A percentile compares a stretch with the other conserved stretches of the same genome.
Evolutionary conservation across 257 asterid genomes (phyloP).

Genomic region (Solanum bulbocastanum): DNA sequence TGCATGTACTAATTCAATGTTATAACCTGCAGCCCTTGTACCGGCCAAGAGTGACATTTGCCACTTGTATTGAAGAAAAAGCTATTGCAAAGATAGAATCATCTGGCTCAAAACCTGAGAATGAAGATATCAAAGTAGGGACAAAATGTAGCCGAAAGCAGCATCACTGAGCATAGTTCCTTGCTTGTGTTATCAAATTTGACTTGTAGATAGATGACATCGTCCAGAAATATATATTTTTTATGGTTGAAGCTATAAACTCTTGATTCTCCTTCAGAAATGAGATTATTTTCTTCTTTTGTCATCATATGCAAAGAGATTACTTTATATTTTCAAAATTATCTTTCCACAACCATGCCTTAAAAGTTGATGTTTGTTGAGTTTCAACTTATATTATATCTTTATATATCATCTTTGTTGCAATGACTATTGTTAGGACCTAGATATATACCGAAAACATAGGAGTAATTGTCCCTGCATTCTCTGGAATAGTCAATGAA

Average conservation of each 20-base stretch:
- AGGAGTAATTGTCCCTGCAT: background rate
- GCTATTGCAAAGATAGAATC: slow-evolving; percentile 2
- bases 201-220: background rate
- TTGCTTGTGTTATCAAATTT: background rate
- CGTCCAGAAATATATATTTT: background rate
- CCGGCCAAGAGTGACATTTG: slow-evolving; percentile 55
- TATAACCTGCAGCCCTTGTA: slow-evolving; percentile 28
- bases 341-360: background rate
- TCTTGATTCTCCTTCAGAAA: background rate
- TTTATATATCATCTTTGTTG: background rate
- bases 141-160: background rate
- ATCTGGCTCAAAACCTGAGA: background rate
- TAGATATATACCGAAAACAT: too few relatives aligned
- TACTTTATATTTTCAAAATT: background rate
- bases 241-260: background rate
- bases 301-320: background rate
- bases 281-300: background rate
- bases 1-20: background rate
- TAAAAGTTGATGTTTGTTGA: background rate
- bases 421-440: background rate
- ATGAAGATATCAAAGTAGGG: background rate
- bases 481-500: background rate
- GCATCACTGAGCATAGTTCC: background rate
- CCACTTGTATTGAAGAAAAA: slow-evolving; percentile 13
- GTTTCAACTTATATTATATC: background rate